Evolutionary conservation across 306 rosid genomes (phyloP).

Genomic region (Sicyos edulis): DNA sequence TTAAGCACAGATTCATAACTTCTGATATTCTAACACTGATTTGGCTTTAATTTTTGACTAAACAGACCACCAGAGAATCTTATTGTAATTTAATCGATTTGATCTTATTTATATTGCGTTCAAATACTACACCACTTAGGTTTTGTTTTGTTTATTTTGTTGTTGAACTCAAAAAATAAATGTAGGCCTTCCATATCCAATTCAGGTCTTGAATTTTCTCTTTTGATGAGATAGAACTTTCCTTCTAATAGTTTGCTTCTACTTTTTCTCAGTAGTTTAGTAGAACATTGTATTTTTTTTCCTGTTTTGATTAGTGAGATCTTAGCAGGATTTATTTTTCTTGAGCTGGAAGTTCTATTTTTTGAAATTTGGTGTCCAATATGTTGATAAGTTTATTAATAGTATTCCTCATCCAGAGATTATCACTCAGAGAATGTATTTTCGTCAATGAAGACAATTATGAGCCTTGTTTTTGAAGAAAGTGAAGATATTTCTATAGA

Average conservation of each 20-base stretch:
- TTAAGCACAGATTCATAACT: neutral
- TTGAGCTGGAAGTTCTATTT: neutral
- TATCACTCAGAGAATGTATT: slow-evolving; percentile 64
- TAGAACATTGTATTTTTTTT: neutral
- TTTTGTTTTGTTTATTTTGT: neutral
- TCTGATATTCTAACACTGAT: neutral
- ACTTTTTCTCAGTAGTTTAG: neutral
- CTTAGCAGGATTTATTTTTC: neutral
- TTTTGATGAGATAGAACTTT: neutral
- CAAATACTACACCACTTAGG: neutral
- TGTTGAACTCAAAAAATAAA: too few species aligned
- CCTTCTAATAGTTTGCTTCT: neutral
- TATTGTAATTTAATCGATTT: neutral
- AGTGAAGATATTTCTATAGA: slow-evolving; percentile 79
- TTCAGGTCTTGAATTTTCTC: neutral
- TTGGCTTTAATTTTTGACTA: neutral
- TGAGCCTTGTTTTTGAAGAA: slow-evolving; percentile 86
- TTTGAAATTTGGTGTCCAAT: neutral
- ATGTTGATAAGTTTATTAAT: neutral
- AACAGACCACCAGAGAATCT: slow-evolving; percentile 3
- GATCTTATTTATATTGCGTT: neutral
- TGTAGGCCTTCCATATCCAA: neutral
- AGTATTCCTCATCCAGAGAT: slow-evolving; percentile 44
- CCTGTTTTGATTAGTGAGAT: neutral
- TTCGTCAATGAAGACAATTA: slow-evolving; percentile 81